Evolutionary conservation across 371 early-diverging fungal species (phyloP), one percentile per base, ranked within the genome.

Genomic region (Mucor irregularis): DNA sequence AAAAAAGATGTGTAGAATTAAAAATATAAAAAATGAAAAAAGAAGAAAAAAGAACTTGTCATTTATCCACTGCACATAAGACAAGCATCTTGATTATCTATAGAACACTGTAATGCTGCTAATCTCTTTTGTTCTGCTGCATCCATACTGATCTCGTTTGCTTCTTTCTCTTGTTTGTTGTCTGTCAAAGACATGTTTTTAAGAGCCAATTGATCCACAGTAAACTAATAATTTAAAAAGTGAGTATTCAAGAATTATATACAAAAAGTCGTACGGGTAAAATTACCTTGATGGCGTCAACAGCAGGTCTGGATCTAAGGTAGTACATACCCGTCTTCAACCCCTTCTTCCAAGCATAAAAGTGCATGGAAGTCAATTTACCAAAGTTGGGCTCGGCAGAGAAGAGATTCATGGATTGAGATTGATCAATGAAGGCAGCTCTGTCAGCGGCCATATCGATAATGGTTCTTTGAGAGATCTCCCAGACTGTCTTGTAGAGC

Each of bases 241-340:
- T 31, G 5, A 31, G 31, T 31, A 31, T n/a, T n/a, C n/a, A n/a
- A 31, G 24, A 33, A 4, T 19, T 48, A 9, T 44, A 31, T 22
- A 43, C 4, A 47, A 46, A n/a, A 25, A 25, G 21, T 4, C 42
- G 5, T 26, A 16, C 25, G 19, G n/a, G n/a, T n/a, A n/a, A n/a
- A n/a, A 29, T 62, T 56, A 62, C 62, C 53, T 99, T 96, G 81
- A 99, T 99, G 10, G 99, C 99, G 62, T 97, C 97, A 11, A 89
- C 94, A 11, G 98, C 96, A 16, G 99, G 99, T 37, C 95, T 87
- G 4, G 99, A 92, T 49, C 99, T 90, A 46, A 99, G 80, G 69
- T 99, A 99, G 81, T 99, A 99, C 98, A 99, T 97, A 58, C 99
- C 99, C 8, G 99, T 99, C 88, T 99, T 99, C 39, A 99, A 84